phyloP scores from a whole-genome alignment of 352 stramenopile species.

The Globisporangium acanthophoron region DNA sequence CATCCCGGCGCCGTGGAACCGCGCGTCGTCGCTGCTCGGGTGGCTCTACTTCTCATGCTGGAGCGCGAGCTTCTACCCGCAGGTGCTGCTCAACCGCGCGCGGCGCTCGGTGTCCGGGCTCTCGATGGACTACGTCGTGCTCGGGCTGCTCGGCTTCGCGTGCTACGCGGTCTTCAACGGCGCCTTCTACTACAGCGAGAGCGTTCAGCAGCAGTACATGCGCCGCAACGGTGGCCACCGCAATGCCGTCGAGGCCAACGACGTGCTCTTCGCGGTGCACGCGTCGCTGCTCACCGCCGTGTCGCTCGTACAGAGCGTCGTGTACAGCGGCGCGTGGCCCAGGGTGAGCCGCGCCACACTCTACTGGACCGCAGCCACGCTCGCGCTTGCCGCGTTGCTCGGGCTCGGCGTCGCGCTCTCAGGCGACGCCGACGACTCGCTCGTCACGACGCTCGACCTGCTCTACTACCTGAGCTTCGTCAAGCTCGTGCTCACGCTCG shows the following conservation, averaged over 20 bases:
- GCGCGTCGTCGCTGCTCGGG: constrained; percentile 83
- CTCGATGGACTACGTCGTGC: constrained; percentile 90
- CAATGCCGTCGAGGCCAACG: constrained; percentile 87
- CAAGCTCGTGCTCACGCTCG: constrained; percentile 93
- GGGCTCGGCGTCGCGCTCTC: constrained; percentile 30
- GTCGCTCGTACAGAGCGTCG: constrained; percentile 89
- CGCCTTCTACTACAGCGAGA: constrained; percentile 87
- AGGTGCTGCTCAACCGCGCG: constrained; percentile 92
- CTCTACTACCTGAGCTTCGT: constrained; percentile 93
- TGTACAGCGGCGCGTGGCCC: constrained; percentile 61
- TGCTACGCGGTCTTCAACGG: constrained; percentile 95
- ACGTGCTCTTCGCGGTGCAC: constrained; percentile 94
- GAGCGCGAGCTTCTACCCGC: constrained; percentile 89
- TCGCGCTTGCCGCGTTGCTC: constrained; percentile 45
- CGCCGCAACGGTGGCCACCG: constrained; percentile 59
- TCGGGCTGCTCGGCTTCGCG: constrained; percentile 93
- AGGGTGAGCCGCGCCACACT: constrained; percentile 56
- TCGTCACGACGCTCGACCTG: constrained; percentile 87
- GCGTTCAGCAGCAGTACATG: constrained; percentile 89
- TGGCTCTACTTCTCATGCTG: constrained; percentile 92
- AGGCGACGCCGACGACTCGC: constrained; percentile 39
- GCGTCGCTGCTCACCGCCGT: constrained; percentile 83
- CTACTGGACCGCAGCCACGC: constrained; percentile 45
- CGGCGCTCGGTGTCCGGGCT: constrained; percentile 87
- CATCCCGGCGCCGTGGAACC: constrained; percentile 81